Base-by-base conservation (phyloP, 139 green algal species). In the Closterium sp. region DNA sequence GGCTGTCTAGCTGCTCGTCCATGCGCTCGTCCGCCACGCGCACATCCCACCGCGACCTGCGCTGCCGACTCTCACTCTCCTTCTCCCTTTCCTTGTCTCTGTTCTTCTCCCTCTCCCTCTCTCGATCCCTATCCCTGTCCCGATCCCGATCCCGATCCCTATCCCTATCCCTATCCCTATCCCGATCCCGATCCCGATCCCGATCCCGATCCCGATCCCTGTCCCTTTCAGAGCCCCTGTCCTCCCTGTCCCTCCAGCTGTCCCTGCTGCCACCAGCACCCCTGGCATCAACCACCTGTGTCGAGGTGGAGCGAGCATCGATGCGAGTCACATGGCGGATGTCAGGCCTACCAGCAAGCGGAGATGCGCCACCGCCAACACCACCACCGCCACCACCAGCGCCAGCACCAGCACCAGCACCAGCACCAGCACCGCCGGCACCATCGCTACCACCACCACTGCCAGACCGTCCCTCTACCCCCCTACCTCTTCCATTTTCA, bases 61-160 rank as follows among this genome's bases (percentile, higher is more conserved):
- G 33, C 84, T 21, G 33, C 84, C 84, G 33, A 76, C 55, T 19
- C 55, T 76, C 55, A 76, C 84, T 87, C 84, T 87, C 84, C 84
- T 21, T 55, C 32, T 89, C 86, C 32, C 30, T 84, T n/a, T 84
- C 86, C 86, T n/a, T 85, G 5, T 89, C 86, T 25, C 86, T 84
- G n/a, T 84, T n/a, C 32, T 12, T 34, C 85, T 35, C 85, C 85
- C 85, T 3, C 85, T 89, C 85, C 4, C 10, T 76, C 12, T 76
- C 55, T 19, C 55, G 23, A 2, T 76, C 55, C 38, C 19, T 66
- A 9, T 66, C 38, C 38, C 38, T 66, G 3, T 66, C 38, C 2
- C 55, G 55, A 28, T 76, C 55, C 55, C 55, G 55, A 76, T 76
- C 55, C 55, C 55, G 23, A 76, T 76, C 55, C 55, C 55, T 76